These are phyloP conservation scores for Barnettozyma wickerhamii DNA, from an alignment of 805 yeast species.

Conservation along the genomic window DNA sequence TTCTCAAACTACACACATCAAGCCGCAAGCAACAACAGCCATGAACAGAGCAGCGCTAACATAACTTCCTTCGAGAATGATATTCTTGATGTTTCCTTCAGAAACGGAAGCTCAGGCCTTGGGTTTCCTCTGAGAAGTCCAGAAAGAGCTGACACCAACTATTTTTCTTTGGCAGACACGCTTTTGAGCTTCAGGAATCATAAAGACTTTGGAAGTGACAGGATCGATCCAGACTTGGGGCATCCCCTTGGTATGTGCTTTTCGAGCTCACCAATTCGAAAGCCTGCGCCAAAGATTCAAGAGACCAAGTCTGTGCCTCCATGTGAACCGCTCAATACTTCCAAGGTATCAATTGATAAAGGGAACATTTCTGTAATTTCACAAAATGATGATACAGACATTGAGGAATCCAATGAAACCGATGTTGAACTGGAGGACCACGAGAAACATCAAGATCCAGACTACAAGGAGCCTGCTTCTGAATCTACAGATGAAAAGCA, in stretches of 20 bases:
- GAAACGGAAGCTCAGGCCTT: neutral
- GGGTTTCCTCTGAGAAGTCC: neutral
- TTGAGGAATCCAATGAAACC: neutral
- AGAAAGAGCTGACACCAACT: neutral
- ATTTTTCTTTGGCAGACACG: neutral
- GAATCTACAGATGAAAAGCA: neutral
- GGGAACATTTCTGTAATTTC: too few relatives aligned
- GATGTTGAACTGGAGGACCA: neutral
- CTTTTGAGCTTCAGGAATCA: constrained; percentile 1
- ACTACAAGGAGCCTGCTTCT: too few relatives aligned
- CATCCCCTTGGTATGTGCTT: neutral
- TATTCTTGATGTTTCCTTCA: constrained; percentile 4
- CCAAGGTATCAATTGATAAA: too few relatives aligned
- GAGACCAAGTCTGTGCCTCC: too few relatives aligned
- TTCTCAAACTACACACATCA: constrained; percentile 8
- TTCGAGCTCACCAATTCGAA: constrained; percentile 17
- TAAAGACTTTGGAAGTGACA: neutral
- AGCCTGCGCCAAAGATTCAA: too few relatives aligned
- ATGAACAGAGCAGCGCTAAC: neutral
- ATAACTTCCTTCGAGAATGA: constrained; percentile 4
- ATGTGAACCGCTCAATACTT: too few relatives aligned
- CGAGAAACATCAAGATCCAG: neutral
- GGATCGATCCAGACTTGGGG: neutral
- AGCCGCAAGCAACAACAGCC: neutral
- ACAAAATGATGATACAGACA: too few relatives aligned